Percentiles rank a stretch among this genome's conserved stretches.
Evolutionary conservation across 2,329 filamentous ascomycete genomes (phyloP).

Genomic region (Alternaria dauci): DNA sequence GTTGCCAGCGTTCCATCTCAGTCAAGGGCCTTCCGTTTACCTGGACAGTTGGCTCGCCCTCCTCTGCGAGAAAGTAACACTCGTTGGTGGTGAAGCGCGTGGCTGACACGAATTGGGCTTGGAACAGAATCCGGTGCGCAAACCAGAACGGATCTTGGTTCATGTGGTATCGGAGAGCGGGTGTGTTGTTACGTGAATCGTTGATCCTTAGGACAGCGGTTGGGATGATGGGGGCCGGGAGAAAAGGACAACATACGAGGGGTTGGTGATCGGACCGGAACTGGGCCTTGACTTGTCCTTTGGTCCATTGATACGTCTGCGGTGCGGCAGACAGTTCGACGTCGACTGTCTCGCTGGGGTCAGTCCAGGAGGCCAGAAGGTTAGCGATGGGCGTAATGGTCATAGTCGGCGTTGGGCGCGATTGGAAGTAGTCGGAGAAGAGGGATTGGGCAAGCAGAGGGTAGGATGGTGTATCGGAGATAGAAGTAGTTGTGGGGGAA

Average conservation of each 20-base stretch:
- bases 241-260: slow-evolving; percentile 1
- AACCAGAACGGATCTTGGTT: neutral
- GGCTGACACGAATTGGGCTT: neutral
- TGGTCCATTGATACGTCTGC: neutral
- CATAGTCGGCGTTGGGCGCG: neutral
- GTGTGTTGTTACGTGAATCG: neutral
- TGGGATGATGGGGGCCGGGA: neutral
- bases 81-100: neutral
- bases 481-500: neutral
- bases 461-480: neutral
- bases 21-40: slow-evolving; percentile 9
- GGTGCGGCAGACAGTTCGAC: neutral
- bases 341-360: neutral
- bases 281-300: neutral
- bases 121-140: neutral
- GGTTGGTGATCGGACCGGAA: neutral
- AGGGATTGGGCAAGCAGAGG: neutral
- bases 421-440: neutral
- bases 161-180: neutral
- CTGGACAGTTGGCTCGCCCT: slow-evolving; percentile 2
- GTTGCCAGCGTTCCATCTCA: neutral
- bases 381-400: neutral
- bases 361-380: slow-evolving; percentile 3
- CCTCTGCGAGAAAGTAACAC: neutral
- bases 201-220: neutral